These are phyloP conservation scores for Chaetoscypha palmicola DNA, from an alignment of 2,329 filamentous ascomycete genomes.

Conservation along the genomic window DNA sequence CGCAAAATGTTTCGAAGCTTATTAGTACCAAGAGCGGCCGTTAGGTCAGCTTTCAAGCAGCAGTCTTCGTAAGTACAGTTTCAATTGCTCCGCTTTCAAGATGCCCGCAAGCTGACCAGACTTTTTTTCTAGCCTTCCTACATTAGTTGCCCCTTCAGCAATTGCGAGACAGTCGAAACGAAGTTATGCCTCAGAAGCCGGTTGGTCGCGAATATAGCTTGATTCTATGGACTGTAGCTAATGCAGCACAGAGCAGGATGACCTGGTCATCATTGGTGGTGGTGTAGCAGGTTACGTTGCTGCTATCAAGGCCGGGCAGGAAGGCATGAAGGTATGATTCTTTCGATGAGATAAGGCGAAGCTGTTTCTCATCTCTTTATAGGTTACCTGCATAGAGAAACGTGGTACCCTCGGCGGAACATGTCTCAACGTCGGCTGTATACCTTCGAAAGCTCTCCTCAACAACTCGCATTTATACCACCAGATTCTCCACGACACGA, in stretches of 20 bases:
- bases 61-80: slow-evolving; percentile 42
- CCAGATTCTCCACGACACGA: slow-evolving; percentile 93
- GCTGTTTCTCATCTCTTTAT: slow-evolving; percentile 15
- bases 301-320: slow-evolving; percentile 97
- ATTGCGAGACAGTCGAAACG: slow-evolving; percentile 51
- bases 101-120: slow-evolving; percentile 14
- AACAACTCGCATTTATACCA: slow-evolving; percentile 99
- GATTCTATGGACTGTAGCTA: slow-evolving; percentile 41
- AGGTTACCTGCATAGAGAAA: slow-evolving; percentile 98
- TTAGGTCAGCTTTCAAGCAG: slow-evolving; percentile 48
- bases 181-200: slow-evolving; percentile 46
- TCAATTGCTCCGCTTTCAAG: slow-evolving; percentile 13
- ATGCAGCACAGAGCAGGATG: slow-evolving; percentile 76
- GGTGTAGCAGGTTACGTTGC: slow-evolving; percentile 98
- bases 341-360: slow-evolving; percentile 3
- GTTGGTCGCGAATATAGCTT: slow-evolving; percentile 33
- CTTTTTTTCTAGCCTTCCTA: slow-evolving; percentile 41
- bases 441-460: slow-evolving; percentile 97
- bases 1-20: slow-evolving; percentile 51
- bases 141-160: slow-evolving; percentile 39
- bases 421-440: slow-evolving; percentile 98
- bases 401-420: slow-evolving; percentile 90
- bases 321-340: slow-evolving; percentile 76
- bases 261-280: slow-evolving; percentile 94
- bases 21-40: slow-evolving; percentile 52